These are phyloP conservation scores for Fusarium sp. DNA, from an alignment of 2,329 filamentous ascomycete species.

Conservation along the genomic window DNA sequence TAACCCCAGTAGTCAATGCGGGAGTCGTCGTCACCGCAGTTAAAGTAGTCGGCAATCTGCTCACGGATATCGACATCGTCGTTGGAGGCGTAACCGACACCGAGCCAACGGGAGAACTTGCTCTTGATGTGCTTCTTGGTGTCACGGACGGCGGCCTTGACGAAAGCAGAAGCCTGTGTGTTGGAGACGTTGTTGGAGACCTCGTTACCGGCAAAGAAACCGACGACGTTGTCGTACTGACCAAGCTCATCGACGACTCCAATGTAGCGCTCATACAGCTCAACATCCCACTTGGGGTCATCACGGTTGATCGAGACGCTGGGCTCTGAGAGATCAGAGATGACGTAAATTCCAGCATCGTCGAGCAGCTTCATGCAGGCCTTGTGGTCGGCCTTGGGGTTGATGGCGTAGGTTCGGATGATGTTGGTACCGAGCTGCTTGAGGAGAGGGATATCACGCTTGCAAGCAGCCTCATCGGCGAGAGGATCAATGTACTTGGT, in stretches of 20 bases:
- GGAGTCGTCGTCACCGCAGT: slow-evolving; percentile 75
- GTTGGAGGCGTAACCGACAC: slow-evolving; percentile 96
- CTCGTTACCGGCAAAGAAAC: slow-evolving; percentile 99
- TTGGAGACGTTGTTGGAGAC: slow-evolving; percentile 91
- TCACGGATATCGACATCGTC: slow-evolving; percentile 86
- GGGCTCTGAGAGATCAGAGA: slow-evolving; percentile 90
- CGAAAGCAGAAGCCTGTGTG: slow-evolving; percentile 89
- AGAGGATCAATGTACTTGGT: slow-evolving; percentile 83
- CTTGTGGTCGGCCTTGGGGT: slow-evolving; percentile 81
- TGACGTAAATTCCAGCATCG: slow-evolving; percentile 91
- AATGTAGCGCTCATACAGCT: slow-evolving; percentile 83
- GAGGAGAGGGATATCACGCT: slow-evolving; percentile 86
- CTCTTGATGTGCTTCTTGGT: slow-evolving; percentile 92
- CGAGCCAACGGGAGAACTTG: slow-evolving; percentile 80
- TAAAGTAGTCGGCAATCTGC: slow-evolving; percentile 91
- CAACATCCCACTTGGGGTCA: slow-evolving; percentile 79
- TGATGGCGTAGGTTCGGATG: slow-evolving; percentile 94
- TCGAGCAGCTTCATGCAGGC: slow-evolving; percentile 86
- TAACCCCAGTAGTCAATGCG: slow-evolving; percentile 98
- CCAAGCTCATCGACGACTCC: slow-evolving; percentile 82
- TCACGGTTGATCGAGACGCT: slow-evolving; percentile 85
- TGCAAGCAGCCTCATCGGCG: slow-evolving; percentile 75
- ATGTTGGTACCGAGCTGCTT: slow-evolving; percentile 85
- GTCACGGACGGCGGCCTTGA: slow-evolving; percentile 97
- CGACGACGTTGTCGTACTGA: slow-evolving; percentile 89